Base-by-base conservation (phyloP, 1,139 yeast genomes). In the Casaregolazyma lundiana region DNA sequence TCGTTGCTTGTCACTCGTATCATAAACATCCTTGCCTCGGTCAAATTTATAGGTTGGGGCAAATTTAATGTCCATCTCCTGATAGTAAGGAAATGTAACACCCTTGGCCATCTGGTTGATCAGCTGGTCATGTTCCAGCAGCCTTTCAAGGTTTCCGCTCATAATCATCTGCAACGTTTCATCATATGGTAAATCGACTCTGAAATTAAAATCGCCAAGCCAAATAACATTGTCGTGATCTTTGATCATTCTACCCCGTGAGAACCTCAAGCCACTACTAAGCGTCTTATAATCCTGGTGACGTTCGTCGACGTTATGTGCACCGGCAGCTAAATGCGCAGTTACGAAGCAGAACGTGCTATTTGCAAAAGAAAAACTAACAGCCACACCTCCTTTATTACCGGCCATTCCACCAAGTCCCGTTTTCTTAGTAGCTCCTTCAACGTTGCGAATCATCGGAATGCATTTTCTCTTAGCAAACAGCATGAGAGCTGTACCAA, bases 191-290 rank as follows among this genome's bases (percentile, higher is more conserved):
- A 89, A 66, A 22, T 78, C 71, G 30, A 94, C 80, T 57, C 99
- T 73, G 66, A 85, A 94, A 63, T 94, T 94, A 64, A 94, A 84
- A 65, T 94, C 99, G 3, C 99, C 98, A 64, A 90, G 75, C 98
- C 98, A 92, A 7, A 94, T 73, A 3, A 89, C 77, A 34, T 83
- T 79, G 61, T 92, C 97, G 62, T 88, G 96, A 58, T 88, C 95
- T 52, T 76, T 76, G 29, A 90, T 78, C 19, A 76, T 73, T 9
- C 73, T 58, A 50, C 88, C 86, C 44, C 92, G 75, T 1, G 87
- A 78, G 61, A 94, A 90, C 35, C 84, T 73, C 47, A 92, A 70
- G 1, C 95, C 95, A 47, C 79, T 80, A 51, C 83, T 75, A 38
- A 92, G 81, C 0, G 95, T 83, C 57, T 84, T 81, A 65, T 81